Percentiles rank a stretch among this genome's conserved stretches.
Evolutionary conservation across 345 rosid genomes (phyloP).

Genomic region (Theobroma cacao): DNA sequence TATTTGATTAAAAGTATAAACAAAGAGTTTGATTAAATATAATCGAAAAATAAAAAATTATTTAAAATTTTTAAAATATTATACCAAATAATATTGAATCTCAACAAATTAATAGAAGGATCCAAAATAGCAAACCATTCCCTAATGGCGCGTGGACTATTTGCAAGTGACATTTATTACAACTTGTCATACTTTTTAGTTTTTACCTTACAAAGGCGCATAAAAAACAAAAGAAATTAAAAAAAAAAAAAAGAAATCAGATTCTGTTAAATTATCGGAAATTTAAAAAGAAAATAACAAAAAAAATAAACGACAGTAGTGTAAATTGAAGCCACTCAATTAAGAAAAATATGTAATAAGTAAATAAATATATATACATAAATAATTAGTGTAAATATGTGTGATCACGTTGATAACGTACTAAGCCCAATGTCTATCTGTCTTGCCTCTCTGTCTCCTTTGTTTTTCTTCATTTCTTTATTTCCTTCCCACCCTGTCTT

Average conservation of each 20-base stretch:
- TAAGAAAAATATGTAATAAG: too few relatives aligned
- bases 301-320: too few relatives aligned
- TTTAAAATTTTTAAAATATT: too few relatives aligned
- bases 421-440: slow-evolving; percentile 38
- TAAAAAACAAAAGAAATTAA: not conserved
- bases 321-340: too few relatives aligned
- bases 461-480: slow-evolving; percentile 28
- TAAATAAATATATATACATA: not conserved
- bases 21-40: too few relatives aligned
- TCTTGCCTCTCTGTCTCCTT: slow-evolving; percentile 56
- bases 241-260: not conserved
- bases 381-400: not conserved
- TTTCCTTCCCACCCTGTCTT: slow-evolving; percentile 17
- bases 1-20: too few relatives aligned
- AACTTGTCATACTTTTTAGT: not conserved
- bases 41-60: too few relatives aligned
- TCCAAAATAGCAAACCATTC: not conserved
- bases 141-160: not conserved
- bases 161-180: not conserved
- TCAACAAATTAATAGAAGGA: too few relatives aligned
- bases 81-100: too few relatives aligned
- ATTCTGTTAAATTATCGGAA: too few relatives aligned
- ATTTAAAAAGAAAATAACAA: too few relatives aligned
- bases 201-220: not conserved
- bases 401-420: slow-evolving; percentile 47